Base-by-base conservation (phyloP, 1,284 basidiomycete genomes). In the Cryptococcus depauperatus region DNA sequence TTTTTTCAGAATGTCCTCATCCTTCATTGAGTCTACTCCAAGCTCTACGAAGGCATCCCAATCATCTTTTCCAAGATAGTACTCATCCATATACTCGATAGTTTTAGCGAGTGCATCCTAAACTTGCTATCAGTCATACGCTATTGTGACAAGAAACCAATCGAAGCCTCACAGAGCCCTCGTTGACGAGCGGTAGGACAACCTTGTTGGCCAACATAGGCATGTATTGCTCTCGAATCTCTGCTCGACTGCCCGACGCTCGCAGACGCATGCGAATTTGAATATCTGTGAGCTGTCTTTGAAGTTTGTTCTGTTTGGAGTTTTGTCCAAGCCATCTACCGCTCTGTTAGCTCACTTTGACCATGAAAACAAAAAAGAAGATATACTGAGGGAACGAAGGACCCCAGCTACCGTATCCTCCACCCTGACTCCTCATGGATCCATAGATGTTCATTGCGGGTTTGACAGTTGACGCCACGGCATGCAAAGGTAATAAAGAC, bases 31-130 rank as follows among this genome's bases (percentile, higher is more conserved):
- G 47, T 82, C 92, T 9, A 98, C 77, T 0, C 92, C 93, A 9
- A 98, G 77, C 67, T 98, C 93, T 44, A 97, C 78, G 42, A 97
- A 77, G 9, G 86, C 83, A 57, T 98, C 95, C 86, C 92, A 93
- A 62, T 98, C 93, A 30, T 97, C 93, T 54, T 85, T 85, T 5
- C 83, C 83, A 29, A 98, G 72, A 70, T 81, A 97, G 69, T 98
- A 98, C 38, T 86, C 84, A 68, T 98, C 93, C 90, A 98, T 93
- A 13, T 75, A 72, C 21, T 79, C 75, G 47, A 98, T 96, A 21
- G 92, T 81, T 2, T 83, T 81, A 1, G 84, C 81, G 3, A 95
- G 78, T 1, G 80, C 84, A 47, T 78, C 80, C 84, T 90, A 61
- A 21, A 21, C n/a, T n/a, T n/a, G n/a, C n/a, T n/a, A n/a, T n/a